Evolutionary conservation across 441 rosid genomes (phyloP).

Genomic region (Adansonia gregorii): DNA sequence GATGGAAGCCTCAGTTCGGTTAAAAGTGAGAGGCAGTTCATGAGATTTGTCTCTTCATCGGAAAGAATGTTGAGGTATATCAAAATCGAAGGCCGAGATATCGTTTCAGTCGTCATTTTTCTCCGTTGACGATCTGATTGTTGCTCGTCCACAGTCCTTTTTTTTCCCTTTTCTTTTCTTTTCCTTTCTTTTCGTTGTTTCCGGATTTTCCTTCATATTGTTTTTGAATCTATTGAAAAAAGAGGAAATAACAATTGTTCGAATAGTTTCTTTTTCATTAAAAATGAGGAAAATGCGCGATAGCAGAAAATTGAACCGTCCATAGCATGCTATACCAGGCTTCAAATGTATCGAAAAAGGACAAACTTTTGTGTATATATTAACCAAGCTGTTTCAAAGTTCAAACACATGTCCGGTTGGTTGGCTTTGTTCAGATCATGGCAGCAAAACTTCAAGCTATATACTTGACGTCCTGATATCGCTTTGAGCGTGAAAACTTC

Average conservation of each 20-base stretch:
- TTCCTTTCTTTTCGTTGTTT: background rate
- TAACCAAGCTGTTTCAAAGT: background rate
- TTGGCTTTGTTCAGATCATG: background rate
- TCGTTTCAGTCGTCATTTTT: slow-evolving; percentile 23
- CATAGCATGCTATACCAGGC: background rate
- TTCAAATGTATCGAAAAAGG: background rate
- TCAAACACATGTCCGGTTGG: background rate
- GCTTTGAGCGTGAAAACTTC: slow-evolving; percentile 50
- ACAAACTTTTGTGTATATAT: background rate
- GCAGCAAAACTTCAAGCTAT: background rate
- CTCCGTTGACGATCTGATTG: slow-evolving; percentile 23
- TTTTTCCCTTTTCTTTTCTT: background rate
- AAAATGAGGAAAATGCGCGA: background rate
- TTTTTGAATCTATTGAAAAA: background rate
- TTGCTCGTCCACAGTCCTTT: slow-evolving; percentile 22
- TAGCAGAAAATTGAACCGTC: background rate
- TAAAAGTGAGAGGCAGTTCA: slow-evolving; percentile 9
- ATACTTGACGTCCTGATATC: slow-evolving; percentile 3
- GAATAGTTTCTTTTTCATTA: background rate
- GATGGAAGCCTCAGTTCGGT: slow-evolving; percentile 12
- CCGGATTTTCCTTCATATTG: background rate
- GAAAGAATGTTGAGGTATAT: slow-evolving; percentile 19
- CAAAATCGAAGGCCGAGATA: slow-evolving; percentile 20
- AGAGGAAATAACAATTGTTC: no score
- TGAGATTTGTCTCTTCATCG: background rate